Evolutionary conservation across 2,329 filamentous ascomycete genomes (phyloP), one percentile per base, ranked within the genome.

Genomic region (Botrytis paeoniae): DNA sequence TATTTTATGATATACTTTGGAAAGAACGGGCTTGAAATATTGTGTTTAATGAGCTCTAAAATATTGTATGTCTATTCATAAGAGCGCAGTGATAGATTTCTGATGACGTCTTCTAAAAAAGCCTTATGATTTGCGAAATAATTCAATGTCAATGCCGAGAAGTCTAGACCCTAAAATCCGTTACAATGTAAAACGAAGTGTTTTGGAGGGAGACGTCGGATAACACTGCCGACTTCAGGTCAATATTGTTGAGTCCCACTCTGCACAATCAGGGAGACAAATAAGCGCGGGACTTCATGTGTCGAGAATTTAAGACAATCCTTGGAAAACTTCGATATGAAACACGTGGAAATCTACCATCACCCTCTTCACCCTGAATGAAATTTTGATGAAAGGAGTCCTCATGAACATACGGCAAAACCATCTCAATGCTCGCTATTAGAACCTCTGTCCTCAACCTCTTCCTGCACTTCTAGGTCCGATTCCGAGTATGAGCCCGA

Each of bases 221-320:
- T 63, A 41, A 43, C 37, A 63, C 16, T 29, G 14, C 14, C 10
- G 32, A 39, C 22, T 54, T n/a, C 60, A 62, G 20, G n/a, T 62
- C 35, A n/a, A 63, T 29, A 32, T 10, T 8, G 29, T 32, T 12
- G 9, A 10, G 9, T 41, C 16, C 3, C 39, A 32, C 29, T 8
- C 41, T n/a, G 2, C 10, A 41, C 39, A 29, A 43, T 5, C 16
- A 43, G 14, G 14, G n/a, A 29, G 4, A 41, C 1, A 41, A 22
- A 8, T 41, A 20, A 8, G 18, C 7, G 4, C 25, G 16, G 0
- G 0, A 41, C n/a, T n/a, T 18, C 59, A 6, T 35, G 10, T 60
- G 2, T 22, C 20, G 2, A 18, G 18, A 10, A 22, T 22, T 18
- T 59, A 35, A 3, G n/a, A 9, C 6, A 16, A 22, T 35, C 14